Evolutionary conservation across 2,329 filamentous ascomycete genomes (phyloP).

Genomic region (Mariannaea elegans): DNA sequence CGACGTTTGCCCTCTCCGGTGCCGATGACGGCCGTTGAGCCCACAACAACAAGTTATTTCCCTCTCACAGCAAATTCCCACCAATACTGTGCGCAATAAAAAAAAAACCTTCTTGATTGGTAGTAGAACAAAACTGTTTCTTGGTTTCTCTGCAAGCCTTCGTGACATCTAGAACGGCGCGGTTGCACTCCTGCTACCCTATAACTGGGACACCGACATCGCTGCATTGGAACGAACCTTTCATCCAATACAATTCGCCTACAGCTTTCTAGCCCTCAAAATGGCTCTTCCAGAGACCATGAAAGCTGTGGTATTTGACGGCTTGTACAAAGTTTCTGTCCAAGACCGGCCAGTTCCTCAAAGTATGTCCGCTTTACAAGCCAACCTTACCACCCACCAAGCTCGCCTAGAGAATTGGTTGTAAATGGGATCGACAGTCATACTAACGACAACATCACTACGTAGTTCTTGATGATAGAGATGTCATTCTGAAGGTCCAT

Average conservation of each 20-base stretch:
- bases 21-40: slow-evolving; percentile 8
- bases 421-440: no score
- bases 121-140: no score
- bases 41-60: neutral
- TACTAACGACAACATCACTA: neutral
- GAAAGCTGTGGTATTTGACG: slow-evolving; percentile 90
- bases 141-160: no score
- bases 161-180: no score
- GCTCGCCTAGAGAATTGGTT: no score
- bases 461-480: slow-evolving; percentile 71
- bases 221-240: neutral
- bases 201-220: neutral
- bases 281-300: slow-evolving; percentile 65
- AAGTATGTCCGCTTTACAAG: slow-evolving; percentile 43
- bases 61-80: no score
- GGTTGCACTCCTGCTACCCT: neutral
- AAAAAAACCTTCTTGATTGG: no score
- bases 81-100: no score
- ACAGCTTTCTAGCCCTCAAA: neutral
- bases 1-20: neutral
- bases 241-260: neutral
- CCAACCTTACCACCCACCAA: neutral
- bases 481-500: slow-evolving; percentile 84
- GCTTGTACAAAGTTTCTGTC: slow-evolving; percentile 76
- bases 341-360: slow-evolving; percentile 83